These are phyloP conservation scores for Komagataella pseudopastoris DNA, from an alignment of 805 yeast genomes.

Conservation along the genomic window DNA sequence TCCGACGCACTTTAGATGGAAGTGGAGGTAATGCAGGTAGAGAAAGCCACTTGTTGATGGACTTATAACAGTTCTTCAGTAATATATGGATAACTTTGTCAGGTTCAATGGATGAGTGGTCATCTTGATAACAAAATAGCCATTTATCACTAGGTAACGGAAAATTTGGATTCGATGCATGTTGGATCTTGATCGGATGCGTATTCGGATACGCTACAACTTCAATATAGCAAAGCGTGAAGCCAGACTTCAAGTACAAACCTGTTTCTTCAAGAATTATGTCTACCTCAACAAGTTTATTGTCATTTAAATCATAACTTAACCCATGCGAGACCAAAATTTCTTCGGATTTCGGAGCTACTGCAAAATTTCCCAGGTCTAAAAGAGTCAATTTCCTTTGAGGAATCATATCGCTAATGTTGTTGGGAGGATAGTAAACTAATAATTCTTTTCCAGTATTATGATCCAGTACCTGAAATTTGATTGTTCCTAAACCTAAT, in stretches of 20 bases:
- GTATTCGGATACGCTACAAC: constrained; percentile 15
- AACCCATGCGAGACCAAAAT: not conserved
- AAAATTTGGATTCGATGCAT: not conserved
- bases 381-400: constrained; percentile 33
- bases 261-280: constrained; percentile 46
- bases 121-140: not conserved
- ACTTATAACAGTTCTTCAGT: constrained; percentile 31
- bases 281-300: constrained; percentile 21
- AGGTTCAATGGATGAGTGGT: constrained; percentile 4
- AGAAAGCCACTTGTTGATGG: constrained; percentile 18
- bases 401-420: constrained; percentile 45
- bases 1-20: not conserved
- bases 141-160: not conserved
- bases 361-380: constrained; percentile 33
- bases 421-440: constrained; percentile 41
- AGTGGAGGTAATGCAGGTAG: not conserved
- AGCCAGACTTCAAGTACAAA: constrained; percentile 35
- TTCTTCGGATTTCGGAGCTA: constrained; percentile 11
- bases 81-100: constrained; percentile 28
- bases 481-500: constrained; percentile 44
- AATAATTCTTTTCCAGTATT: constrained; percentile 17
- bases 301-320: constrained; percentile 4
- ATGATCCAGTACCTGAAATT: constrained; percentile 29
- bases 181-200: constrained; percentile 15
- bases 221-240: constrained; percentile 23